Percentiles rank a stretch among this genome's conserved stretches.
Conservation (phyloP, 179 eudicot genomes). For the Vitellaria paradoxa region DNA sequence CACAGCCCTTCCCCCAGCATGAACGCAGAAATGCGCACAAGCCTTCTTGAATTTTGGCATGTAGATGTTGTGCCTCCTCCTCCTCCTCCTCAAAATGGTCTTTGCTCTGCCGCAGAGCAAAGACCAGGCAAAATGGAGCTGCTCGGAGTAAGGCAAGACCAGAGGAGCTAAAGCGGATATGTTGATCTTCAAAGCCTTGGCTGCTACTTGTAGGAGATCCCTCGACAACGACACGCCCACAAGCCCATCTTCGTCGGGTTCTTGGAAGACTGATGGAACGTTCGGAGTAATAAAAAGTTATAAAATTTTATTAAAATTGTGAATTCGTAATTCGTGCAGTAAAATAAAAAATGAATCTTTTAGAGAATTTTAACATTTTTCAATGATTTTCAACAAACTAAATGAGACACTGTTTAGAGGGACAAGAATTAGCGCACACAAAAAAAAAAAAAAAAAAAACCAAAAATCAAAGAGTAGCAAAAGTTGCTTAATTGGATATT, state of each 20-base stretch:
- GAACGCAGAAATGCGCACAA: conserved; percentile 29
- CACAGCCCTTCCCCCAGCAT: conserved; percentile 27
- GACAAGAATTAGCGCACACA: no score
- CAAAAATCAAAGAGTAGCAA: no score
- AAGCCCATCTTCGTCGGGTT: conserved; percentile 7
- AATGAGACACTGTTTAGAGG: no score
- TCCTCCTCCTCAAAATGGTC: neutral
- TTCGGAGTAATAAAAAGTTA: no score
- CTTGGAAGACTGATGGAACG: no score
- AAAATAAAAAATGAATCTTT: no score
- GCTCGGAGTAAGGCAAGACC: conserved; percentile 24
- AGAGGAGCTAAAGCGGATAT: conserved; percentile 18
- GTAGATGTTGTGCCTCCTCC: conserved; percentile 8
- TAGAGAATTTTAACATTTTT: no score
- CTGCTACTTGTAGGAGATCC: conserved; percentile 12
- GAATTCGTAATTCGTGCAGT: no score
- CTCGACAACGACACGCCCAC: conserved; percentile 22
- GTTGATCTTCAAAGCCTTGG: conserved; percentile 23
- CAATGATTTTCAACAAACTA: no score
- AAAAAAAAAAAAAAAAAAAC: no score
- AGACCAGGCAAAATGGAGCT: conserved; percentile 20
- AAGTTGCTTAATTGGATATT: no score
- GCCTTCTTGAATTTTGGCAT: conserved; percentile 25
- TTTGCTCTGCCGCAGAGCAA: neutral
- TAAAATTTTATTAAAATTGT: no score